Conservation (phyloP, 2,329 filamentous ascomycete species). For the Rutstroemia sydowiana region DNA sequence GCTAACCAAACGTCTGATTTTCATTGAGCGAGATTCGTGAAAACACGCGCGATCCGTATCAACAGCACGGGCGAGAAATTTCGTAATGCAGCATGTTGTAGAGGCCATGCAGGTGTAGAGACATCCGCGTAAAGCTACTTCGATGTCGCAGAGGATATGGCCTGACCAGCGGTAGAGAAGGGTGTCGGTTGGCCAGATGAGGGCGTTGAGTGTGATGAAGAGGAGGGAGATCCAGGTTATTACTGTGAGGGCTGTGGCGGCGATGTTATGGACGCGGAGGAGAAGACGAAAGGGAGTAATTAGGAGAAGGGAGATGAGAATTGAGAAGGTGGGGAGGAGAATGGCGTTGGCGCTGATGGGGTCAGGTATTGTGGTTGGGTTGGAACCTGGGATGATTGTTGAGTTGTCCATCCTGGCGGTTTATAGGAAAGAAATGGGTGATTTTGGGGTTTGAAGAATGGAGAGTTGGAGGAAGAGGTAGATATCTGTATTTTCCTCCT, state of each 20-base stretch:
- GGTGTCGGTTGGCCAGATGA: slow-evolving; percentile 58
- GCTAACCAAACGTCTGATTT: slow-evolving; percentile 38
- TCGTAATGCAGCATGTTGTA: slow-evolving; percentile 49
- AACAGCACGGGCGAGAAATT: slow-evolving; percentile 52
- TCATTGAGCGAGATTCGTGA: slow-evolving; percentile 41
- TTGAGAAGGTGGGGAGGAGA: slow-evolving; percentile 40
- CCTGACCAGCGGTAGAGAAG: slow-evolving; percentile 48
- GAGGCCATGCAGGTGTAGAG: slow-evolving; percentile 45
- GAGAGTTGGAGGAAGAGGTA: background rate
- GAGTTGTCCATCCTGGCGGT: background rate
- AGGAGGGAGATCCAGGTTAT: slow-evolving; percentile 51
- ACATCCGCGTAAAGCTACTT: slow-evolving; percentile 50
- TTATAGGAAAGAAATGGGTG: background rate
- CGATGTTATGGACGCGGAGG: slow-evolving; percentile 51
- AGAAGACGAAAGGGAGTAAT: slow-evolving; percentile 54
- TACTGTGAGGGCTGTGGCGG: slow-evolving; percentile 47
- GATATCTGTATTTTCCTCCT: background rate
- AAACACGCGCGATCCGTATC: slow-evolving; percentile 49
- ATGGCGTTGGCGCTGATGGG: slow-evolving; percentile 28
- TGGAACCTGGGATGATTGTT: background rate
- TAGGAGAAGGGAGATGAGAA: slow-evolving; percentile 43
- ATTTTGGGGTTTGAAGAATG: background rate
- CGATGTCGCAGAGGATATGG: slow-evolving; percentile 54
- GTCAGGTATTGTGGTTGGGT: background rate
- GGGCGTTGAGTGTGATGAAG: slow-evolving; percentile 51